Conservation (phyloP, 345 rosid genomes). For the Hibiscus syriacus region DNA sequence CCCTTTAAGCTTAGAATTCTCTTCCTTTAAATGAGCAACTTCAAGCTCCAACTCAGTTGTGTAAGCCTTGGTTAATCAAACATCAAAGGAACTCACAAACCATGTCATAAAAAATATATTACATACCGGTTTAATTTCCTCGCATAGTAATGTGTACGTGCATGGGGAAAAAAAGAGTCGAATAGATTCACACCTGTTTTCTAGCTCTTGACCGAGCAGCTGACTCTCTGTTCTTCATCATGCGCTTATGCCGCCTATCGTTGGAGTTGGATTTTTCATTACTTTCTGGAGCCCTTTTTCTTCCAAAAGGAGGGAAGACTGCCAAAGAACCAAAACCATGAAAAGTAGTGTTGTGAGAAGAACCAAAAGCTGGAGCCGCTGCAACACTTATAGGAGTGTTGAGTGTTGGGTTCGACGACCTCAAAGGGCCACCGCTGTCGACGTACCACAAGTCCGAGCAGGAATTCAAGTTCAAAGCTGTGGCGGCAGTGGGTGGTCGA, state of each 20-base stretch:
- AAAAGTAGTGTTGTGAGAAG: too few species aligned
- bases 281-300: conserved; percentile 18
- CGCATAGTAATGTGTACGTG: too few species aligned
- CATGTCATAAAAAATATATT: too few species aligned
- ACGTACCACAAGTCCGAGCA: conserved; percentile 12
- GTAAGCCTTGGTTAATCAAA: conserved; percentile 34
- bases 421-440: background rate
- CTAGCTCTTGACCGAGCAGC: conserved; percentile 59
- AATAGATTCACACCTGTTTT: conserved; percentile 30
- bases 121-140: background rate
- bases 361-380: too few species aligned
- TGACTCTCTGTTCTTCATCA: conserved; percentile 61
- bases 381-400: background rate
- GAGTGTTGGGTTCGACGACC: background rate
- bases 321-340: too few species aligned
- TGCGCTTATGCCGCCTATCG: conserved; percentile 36
- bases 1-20: conserved; percentile 41
- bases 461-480: conserved; percentile 24
- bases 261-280: conserved; percentile 9
- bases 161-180: too few species aligned
- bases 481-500: background rate
- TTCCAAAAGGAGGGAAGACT: background rate
- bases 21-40: conserved; percentile 27
- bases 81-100: background rate
- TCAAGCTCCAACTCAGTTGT: conserved; percentile 40